A percentile compares a stretch with the other conserved stretches of the same genome.
phyloP scores from a whole-genome alignment of 331 rosid genomes.

The Arachis monticola region DNA sequence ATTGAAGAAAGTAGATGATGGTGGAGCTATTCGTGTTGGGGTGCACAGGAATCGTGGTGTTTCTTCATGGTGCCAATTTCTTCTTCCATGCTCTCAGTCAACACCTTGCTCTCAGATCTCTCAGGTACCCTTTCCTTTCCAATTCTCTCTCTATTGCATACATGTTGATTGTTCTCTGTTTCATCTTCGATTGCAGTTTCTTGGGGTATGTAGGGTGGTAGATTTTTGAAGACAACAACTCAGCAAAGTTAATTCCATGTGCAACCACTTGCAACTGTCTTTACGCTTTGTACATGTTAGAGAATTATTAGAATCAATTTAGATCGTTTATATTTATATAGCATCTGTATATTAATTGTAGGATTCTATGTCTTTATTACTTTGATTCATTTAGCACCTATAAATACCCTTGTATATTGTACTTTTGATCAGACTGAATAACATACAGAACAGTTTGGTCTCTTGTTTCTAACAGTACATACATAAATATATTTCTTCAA shows the following conservation, averaged over 20 bases:
- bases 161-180: background rate
- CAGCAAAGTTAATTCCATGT: background rate
- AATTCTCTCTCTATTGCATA: no score
- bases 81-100: slow-evolving; percentile 33
- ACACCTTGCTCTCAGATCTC: slow-evolving; percentile 24
- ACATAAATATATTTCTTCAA: background rate
- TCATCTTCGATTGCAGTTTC: slow-evolving; percentile 30
- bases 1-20: slow-evolving; percentile 1
- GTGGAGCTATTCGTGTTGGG: slow-evolving; percentile 19
- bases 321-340: no score
- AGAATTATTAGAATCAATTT: no score
- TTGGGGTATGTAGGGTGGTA: slow-evolving; percentile 36
- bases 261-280: background rate
- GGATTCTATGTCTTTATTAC: no score
- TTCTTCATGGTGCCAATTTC: slow-evolving; percentile 30
- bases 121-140: slow-evolving; percentile 3
- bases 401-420: no score
- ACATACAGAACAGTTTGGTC: no score
- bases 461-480: background rate
- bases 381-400: no score
- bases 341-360: no score
- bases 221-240: background rate
- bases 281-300: background rate
- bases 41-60: slow-evolving; percentile 36
- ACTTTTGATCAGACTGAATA: no score